Evolutionary conservation across 1,284 basidiomycete species (phyloP), one percentile per base, ranked within the genome.

Genomic region (Taiwanofungus camphoratus): DNA sequence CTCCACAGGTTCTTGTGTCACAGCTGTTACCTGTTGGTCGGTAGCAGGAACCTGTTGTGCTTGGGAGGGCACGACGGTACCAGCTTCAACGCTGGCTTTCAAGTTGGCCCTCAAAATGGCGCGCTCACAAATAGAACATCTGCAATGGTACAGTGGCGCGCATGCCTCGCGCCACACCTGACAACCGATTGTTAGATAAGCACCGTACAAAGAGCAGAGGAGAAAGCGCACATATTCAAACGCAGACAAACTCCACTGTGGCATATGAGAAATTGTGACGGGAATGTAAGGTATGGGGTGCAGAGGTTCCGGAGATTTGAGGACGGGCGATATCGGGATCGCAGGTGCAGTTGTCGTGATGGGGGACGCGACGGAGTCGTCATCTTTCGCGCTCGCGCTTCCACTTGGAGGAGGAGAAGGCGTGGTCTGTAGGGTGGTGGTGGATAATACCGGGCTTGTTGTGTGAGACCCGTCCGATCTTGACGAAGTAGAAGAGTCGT

Each of bases 361-460:
- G 9, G 67, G 57, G 29, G 65, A 58, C 9, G 49, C 34, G 12
- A 44, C 56, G 9, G 47, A 36, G 3, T 63, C 59, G 19, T 70
- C 67, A 19, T 69, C 65, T 43, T 66, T 62, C 29, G 57, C 53
- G 40, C 52, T 60, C 43, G 48, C 48, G 47, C 50, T 59, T 48
- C 51, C 64, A 54, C 42, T 62, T 40, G 82, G 82, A 0, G 82
- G 79, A 0, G 83, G 83, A 0, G 80, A 84, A 0, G 83, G 83
- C 3, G 84, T 86, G 13, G 83, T 87, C 47, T 80, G 79, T 13
- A 87, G 55, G 3, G 83, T 87, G 4, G 79, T 76, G 0, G 82
- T 82, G 5, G 82, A 85, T n/a, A 86, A 58, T 1, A 84, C 82
- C 0, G 83, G 83, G 52, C 82, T 85, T n/a, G 82, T 84, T 23